Evolutionary conservation across 495 filamentous ascomycete genomes (phyloP).

Genomic region (Massariosphaeria phaeospora): DNA sequence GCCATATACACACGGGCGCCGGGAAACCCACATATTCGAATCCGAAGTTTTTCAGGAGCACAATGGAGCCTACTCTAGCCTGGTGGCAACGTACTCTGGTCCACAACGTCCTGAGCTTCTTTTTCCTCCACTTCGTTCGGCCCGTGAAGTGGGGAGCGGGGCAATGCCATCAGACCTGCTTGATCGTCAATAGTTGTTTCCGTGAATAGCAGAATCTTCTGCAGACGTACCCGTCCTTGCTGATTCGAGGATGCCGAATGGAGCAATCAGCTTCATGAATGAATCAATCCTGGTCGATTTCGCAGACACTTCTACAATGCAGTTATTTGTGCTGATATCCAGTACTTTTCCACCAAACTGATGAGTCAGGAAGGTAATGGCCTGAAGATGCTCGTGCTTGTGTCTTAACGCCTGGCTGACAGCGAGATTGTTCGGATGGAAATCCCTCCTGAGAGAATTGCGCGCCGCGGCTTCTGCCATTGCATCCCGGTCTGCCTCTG

Average conservation of each 20-base stretch:
- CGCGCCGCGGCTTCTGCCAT: constrained; percentile 30
- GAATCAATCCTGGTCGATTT: constrained; percentile 93
- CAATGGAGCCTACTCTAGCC: constrained; percentile 52
- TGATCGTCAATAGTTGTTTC: constrained; percentile 2
- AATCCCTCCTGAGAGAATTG: constrained; percentile 54
- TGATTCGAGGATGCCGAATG: constrained; percentile 96
- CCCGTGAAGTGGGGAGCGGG: constrained; percentile 79
- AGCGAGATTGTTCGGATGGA: constrained; percentile 80
- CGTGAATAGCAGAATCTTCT: background rate
- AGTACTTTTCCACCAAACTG: constrained; percentile 96
- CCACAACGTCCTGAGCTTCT: constrained; percentile 85
- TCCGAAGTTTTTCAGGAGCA: background rate
- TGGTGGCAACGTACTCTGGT: constrained; percentile 86
- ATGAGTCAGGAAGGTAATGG: constrained; percentile 90
- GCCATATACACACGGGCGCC: constrained; percentile 8
- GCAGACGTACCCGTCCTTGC: constrained; percentile 61
- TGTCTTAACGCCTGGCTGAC: constrained; percentile 83
- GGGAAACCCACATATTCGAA: background rate
- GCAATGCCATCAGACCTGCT: constrained; percentile 85
- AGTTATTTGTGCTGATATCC: constrained; percentile 96
- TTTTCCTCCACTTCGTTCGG: constrained; percentile 69
- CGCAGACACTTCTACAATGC: constrained; percentile 93
- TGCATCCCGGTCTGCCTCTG: constrained; percentile 34
- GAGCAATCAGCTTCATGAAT: constrained; percentile 90
- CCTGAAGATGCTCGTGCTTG: constrained; percentile 94